Percentiles rank a stretch among this genome's conserved stretches.
These are phyloP conservation scores for Gardenia jasminoides DNA, from an alignment of 257 asterid species.

Conservation along the genomic window DNA sequence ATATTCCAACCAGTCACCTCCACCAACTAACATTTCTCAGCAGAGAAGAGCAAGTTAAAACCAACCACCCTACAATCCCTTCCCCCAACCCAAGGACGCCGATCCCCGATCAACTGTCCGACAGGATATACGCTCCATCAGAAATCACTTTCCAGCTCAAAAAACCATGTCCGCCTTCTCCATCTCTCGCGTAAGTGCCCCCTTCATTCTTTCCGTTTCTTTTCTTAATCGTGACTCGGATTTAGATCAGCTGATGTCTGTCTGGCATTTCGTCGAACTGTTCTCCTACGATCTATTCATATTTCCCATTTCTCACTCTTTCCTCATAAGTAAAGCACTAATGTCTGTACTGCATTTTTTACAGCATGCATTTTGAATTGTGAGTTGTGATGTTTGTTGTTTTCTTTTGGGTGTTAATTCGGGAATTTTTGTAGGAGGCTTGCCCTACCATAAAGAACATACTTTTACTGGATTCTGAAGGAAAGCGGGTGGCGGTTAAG, in stretches of 20 bases:
- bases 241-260: constrained; percentile 5
- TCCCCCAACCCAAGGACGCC: too few species aligned
- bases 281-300: neutral
- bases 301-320: neutral
- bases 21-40: neutral
- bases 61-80: too few species aligned
- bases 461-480: constrained; percentile 88
- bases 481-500: constrained; percentile 95
- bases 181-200: constrained; percentile 15
- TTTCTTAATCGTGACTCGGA: neutral
- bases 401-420: constrained; percentile 13
- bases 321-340: too few species aligned
- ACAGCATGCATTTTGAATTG: neutral
- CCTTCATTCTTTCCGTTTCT: neutral
- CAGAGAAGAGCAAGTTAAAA: too few species aligned
- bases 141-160: neutral
- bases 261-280: neutral
- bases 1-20: neutral
- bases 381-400: neutral
- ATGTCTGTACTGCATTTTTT: neutral
- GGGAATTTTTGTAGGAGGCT: constrained; percentile 53
- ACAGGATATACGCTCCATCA: neutral
- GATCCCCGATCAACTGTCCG: constrained; percentile 1
- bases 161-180: constrained; percentile 22
- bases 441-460: constrained; percentile 88